Evolutionary conservation across 345 rosid species (phyloP).

Genomic region (Arabis alpina): DNA sequence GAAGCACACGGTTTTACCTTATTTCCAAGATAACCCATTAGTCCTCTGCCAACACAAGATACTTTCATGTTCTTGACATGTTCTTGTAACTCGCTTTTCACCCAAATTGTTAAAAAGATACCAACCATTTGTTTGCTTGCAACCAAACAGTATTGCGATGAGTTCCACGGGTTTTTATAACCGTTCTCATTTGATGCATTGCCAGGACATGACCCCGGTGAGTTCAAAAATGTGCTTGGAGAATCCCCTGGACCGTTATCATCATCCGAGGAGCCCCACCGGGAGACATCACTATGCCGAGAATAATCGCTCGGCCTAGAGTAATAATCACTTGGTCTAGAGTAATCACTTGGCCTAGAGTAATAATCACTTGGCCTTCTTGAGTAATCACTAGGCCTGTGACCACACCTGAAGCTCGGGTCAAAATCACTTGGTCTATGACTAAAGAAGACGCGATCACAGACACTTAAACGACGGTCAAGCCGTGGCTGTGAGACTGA

Average conservation of each 20-base stretch:
- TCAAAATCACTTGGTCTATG: constrained; percentile 83
- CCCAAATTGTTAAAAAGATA: constrained; percentile 93
- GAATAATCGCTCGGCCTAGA: constrained; percentile 88
- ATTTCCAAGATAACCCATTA: constrained; percentile 98
- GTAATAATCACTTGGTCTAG: constrained; percentile 48
- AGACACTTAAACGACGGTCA: constrained; percentile 87
- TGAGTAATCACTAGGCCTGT: constrained; percentile 66
- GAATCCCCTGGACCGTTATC: constrained; percentile 91
- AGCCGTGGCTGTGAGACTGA: constrained; percentile 66
- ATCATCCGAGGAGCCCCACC: constrained; percentile 96
- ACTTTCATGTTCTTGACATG: constrained; percentile 93
- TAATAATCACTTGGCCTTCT: constrained; percentile 68
- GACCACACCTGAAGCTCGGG: constrained; percentile 53
- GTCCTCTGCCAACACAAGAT: constrained; percentile 95
- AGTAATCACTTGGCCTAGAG: constrained; percentile 76
- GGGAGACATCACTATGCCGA: constrained; percentile 84
- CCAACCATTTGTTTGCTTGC: constrained; percentile 99
- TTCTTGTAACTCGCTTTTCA: constrained; percentile 81
- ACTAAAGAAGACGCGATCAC: constrained; percentile 85
- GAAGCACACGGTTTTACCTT: constrained; percentile 60
- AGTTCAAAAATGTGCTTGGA: constrained; percentile 76
- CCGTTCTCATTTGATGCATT: constrained; percentile 66
- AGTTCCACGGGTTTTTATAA: constrained; percentile 64
- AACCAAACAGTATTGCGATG: constrained; percentile 86
- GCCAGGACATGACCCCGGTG: constrained; percentile 64